Conservation (phyloP, 139 green algal species). For the Closterium sp. region DNA sequence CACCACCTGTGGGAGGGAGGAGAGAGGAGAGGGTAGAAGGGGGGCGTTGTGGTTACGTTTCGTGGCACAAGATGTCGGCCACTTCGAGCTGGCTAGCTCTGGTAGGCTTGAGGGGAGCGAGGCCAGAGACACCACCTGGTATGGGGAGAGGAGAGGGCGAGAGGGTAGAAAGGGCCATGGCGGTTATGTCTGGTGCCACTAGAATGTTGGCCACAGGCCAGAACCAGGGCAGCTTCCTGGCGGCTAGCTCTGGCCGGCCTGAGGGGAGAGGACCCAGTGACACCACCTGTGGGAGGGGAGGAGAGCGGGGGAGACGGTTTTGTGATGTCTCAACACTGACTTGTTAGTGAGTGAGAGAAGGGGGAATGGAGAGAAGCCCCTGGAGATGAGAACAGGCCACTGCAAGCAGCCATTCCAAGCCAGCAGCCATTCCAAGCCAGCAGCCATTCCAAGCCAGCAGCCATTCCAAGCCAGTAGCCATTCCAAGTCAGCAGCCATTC, state of each 20-base stretch:
- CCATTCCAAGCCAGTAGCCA: not conserved
- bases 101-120: too few relatives aligned
- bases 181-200: not conserved
- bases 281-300: not conserved
- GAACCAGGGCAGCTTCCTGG: constrained; percentile 22
- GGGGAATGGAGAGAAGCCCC: too few relatives aligned
- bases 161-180: not conserved
- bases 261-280: not conserved
- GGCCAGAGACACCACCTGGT: too few relatives aligned
- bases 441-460: not conserved
- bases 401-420: not conserved
- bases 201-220: constrained; percentile 21
- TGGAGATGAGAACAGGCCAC: too few relatives aligned
- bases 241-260: not conserved
- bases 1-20: not conserved
- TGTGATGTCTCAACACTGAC: too few relatives aligned
- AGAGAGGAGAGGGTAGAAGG: not conserved
- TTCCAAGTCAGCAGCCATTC: not conserved
- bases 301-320: too few relatives aligned
- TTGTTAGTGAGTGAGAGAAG: too few relatives aligned
- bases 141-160: not conserved
- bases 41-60: not conserved
- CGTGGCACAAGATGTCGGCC: not conserved
- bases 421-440: not conserved
- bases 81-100: not conserved